Conservation (phyloP, 1,139 yeast species). For the Kodamaea derodonti region DNA sequence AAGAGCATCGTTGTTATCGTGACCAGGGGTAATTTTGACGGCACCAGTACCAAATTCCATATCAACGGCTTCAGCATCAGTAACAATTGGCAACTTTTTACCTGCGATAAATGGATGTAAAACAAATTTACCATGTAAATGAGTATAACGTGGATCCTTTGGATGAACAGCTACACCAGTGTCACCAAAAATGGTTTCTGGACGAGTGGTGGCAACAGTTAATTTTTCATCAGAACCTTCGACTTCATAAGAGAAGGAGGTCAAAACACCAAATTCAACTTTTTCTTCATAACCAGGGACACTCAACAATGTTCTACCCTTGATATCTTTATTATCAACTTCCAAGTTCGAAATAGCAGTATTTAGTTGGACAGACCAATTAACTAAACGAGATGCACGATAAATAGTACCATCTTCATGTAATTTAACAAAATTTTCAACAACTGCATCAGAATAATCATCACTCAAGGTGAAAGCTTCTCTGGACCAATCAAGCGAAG, state of each 20-base stretch:
- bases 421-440: conserved; percentile 84
- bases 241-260: conserved; percentile 88
- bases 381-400: conserved; percentile 89
- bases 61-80: conserved; percentile 92
- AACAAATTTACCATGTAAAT: conserved; percentile 90
- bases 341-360: conserved; percentile 95
- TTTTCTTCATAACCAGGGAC: conserved; percentile 91
- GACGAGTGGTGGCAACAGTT: conserved; percentile 96
- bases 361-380: conserved; percentile 94
- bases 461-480: conserved; percentile 93
- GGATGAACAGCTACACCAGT: conserved; percentile 98
- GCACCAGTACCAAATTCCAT: conserved; percentile 99
- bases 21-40: conserved; percentile 97
- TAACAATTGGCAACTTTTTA: conserved; percentile 79
- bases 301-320: conserved; percentile 74
- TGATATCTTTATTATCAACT: conserved; percentile 86
- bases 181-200: conserved; percentile 97
- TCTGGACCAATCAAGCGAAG: conserved; percentile 93
- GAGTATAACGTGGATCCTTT: conserved; percentile 85
- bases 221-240: conserved; percentile 85
- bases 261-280: conserved; percentile 93
- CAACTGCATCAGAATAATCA: conserved; percentile 71
- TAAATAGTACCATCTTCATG: conserved; percentile 95
- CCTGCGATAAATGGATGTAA: conserved; percentile 81
- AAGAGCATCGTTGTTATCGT: conserved; percentile 93